phyloP scores from a whole-genome alignment of 192 early-diverging fungal genomes.

The Phycomyces nitens region DNA sequence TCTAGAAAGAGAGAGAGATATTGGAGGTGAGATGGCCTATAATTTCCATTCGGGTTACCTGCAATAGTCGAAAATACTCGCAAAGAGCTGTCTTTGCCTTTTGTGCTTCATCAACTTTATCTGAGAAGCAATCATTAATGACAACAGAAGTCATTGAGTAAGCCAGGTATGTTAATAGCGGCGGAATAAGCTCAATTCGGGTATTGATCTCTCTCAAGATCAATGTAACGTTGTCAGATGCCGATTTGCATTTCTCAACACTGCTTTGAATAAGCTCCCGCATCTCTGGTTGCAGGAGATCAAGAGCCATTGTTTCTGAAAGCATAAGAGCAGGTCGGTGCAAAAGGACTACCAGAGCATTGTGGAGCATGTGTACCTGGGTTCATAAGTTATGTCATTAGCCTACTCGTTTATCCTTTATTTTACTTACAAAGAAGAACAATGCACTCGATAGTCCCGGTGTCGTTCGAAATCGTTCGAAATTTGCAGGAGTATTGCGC shows the following conservation, averaged over 20 bases:
- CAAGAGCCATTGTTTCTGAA: constrained; percentile 18
- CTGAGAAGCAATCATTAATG: constrained; percentile 42
- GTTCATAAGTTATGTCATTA: not conserved
- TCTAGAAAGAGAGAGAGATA: constrained; percentile 5
- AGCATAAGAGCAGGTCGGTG: constrained; percentile 42
- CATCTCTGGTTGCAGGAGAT: constrained; percentile 20
- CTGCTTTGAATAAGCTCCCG: constrained; percentile 36
- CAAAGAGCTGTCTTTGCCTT: constrained; percentile 38
- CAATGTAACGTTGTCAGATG: constrained; percentile 39
- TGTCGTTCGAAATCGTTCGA: constrained; percentile 22
- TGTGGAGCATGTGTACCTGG: constrained; percentile 42
- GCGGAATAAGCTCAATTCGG: constrained; percentile 28
- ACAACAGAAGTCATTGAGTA: constrained; percentile 49
- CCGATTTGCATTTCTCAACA: constrained; percentile 31
- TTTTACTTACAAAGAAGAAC: not conserved
- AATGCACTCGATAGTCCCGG: constrained; percentile 19
- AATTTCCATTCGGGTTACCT: constrained; percentile 10
- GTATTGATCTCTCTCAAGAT: constrained; percentile 36
- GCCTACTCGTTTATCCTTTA: too few relatives aligned
- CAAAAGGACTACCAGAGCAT: constrained; percentile 41
- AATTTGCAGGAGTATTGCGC: constrained; percentile 34
- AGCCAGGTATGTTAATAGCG: constrained; percentile 42
- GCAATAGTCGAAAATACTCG: constrained; percentile 37
- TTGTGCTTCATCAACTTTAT: constrained; percentile 34
- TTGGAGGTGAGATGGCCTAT: not conserved